These are phyloP conservation scores for Globisporangium spiculum DNA, from an alignment of 352 stramenopile species.

Conservation along the genomic window DNA sequence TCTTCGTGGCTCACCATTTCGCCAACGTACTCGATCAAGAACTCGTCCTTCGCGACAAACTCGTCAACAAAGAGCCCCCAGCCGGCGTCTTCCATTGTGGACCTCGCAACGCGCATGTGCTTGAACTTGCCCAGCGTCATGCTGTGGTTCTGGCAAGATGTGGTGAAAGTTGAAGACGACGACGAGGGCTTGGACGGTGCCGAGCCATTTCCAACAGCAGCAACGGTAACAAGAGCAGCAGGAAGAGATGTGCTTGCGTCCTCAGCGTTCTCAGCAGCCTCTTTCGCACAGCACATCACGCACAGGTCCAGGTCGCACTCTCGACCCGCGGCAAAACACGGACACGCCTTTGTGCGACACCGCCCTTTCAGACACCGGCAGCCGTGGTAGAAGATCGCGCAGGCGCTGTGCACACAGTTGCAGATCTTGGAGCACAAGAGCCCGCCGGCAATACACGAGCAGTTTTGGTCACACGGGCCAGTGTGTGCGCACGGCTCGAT, in stretches of 20 bases:
- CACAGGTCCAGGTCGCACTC: constrained; percentile 95
- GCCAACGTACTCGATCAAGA: constrained; percentile 94
- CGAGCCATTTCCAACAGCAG: neutral
- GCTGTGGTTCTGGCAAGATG: constrained; percentile 69
- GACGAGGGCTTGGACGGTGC: neutral
- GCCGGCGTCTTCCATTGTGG: constrained; percentile 71
- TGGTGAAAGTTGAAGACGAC: neutral
- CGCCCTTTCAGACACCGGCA: constrained; percentile 84
- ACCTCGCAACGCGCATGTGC: constrained; percentile 76
- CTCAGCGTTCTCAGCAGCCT: constrained; percentile 28
- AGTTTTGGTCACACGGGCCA: constrained; percentile 84
- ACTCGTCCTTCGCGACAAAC: constrained; percentile 89
- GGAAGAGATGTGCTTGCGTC: neutral
- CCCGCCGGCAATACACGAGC: constrained; percentile 82
- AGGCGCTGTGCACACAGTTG: constrained; percentile 68
- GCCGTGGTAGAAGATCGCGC: constrained; percentile 86
- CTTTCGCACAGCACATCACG: constrained; percentile 62
- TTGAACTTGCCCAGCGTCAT: constrained; percentile 52
- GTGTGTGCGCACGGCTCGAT: constrained; percentile 87
- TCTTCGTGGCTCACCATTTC: constrained; percentile 92
- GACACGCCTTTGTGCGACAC: constrained; percentile 85
- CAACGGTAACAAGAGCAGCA: neutral
- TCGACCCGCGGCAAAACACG: constrained; percentile 86
- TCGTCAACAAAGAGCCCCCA: constrained; percentile 92
- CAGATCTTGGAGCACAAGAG: constrained; percentile 93